A percentile compares a stretch with the other conserved stretches of the same genome.
Evolutionary conservation across 768 basidiomycete species (phyloP).

Genomic region (Chalciporus piperatus): DNA sequence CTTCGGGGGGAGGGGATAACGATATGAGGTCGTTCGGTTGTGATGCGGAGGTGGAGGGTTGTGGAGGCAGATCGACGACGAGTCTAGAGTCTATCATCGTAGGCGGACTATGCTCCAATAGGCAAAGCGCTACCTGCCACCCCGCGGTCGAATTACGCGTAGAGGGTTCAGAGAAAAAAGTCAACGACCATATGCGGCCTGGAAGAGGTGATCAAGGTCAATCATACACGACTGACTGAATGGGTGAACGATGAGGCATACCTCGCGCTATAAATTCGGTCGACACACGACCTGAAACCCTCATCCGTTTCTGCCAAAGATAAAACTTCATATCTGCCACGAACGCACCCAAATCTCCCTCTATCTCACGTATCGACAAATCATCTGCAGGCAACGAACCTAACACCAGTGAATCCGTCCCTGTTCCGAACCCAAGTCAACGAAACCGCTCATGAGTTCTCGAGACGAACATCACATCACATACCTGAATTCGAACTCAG

Average conservation of each 20-base stretch:
- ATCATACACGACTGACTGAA: neutral
- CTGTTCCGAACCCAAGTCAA: conserved; percentile 16
- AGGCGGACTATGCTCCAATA: conserved; percentile 56
- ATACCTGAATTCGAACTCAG: conserved; percentile 13
- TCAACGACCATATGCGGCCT: conserved; percentile 30
- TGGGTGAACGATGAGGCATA: conserved; percentile 7
- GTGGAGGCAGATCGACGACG: conserved; percentile 37
- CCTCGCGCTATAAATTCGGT: conserved; percentile 68
- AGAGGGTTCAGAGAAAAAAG: conserved; percentile 17
- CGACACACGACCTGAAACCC: conserved; percentile 49
- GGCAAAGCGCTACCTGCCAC: conserved; percentile 47
- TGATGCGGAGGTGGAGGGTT: neutral
- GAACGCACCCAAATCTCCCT: conserved; percentile 53
- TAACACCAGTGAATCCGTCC: conserved; percentile 47
- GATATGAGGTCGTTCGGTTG: conserved; percentile 7
- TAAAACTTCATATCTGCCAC: conserved; percentile 42
- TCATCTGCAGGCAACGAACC: conserved; percentile 50
- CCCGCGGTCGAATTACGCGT: conserved; percentile 8
- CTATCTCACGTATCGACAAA: conserved; percentile 51
- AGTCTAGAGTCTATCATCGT: conserved; percentile 56
- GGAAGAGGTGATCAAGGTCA: neutral
- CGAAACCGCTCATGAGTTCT: too few relatives aligned
- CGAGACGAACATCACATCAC: neutral
- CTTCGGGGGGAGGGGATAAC: conserved; percentile 1
- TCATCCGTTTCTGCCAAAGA: conserved; percentile 72